Conservation (phyloP, 2,329 filamentous ascomycete species). For the Colletotrichum sansevieriae region DNA sequence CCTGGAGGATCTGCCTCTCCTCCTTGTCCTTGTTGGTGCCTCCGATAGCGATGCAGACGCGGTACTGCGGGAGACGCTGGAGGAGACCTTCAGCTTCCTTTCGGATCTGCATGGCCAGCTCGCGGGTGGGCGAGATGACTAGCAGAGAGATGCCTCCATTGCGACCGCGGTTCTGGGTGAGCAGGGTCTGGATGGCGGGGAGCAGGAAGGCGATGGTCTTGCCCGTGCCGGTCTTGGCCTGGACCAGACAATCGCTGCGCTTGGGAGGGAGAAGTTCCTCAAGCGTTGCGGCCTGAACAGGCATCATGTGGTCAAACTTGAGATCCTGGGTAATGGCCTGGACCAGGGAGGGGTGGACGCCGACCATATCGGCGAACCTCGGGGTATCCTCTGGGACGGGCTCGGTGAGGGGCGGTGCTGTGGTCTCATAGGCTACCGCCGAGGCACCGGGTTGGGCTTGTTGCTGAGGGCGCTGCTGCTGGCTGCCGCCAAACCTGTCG, state of each 20-base stretch:
- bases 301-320: slow-evolving; percentile 66
- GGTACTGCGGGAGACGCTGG: slow-evolving; percentile 79
- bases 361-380: slow-evolving; percentile 60
- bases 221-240: slow-evolving; percentile 89
- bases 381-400: slow-evolving; percentile 59
- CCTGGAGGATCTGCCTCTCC: slow-evolving; percentile 76
- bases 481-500: slow-evolving; percentile 12
- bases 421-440: slow-evolving; percentile 9
- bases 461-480: slow-evolving; percentile 5
- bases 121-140: slow-evolving; percentile 78
- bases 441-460: slow-evolving; percentile 5
- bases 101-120: slow-evolving; percentile 78
- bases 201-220: slow-evolving; percentile 89
- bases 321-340: slow-evolving; percentile 62
- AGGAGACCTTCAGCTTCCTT: slow-evolving; percentile 79
- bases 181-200: slow-evolving; percentile 83
- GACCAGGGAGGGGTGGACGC: slow-evolving; percentile 61
- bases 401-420: slow-evolving; percentile 53
- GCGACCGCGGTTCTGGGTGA: slow-evolving; percentile 56
- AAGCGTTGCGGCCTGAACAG: slow-evolving; percentile 67
- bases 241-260: slow-evolving; percentile 72
- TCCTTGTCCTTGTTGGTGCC: slow-evolving; percentile 81
- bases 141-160: slow-evolving; percentile 67
- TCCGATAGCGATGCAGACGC: slow-evolving; percentile 83
- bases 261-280: slow-evolving; percentile 60